Percentiles rank a stretch among this genome's conserved stretches.
Evolutionary conservation across 2,329 filamentous ascomycete species (phyloP).

Genomic region (Nemania sp.): DNA sequence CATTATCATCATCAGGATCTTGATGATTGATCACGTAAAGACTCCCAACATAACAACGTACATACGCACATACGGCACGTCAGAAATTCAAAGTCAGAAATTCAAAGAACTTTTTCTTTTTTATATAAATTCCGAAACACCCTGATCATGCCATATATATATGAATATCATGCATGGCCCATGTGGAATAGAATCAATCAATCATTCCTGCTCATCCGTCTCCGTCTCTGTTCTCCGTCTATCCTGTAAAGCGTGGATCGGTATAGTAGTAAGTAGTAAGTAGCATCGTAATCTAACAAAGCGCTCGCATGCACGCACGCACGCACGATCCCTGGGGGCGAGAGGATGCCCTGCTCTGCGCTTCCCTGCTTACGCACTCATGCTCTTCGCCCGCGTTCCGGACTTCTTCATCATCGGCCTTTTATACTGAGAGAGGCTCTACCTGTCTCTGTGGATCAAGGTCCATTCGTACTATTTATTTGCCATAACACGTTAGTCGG

Average conservation of each 20-base stretch:
- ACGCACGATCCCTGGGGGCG: background rate
- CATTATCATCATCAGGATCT: too few relatives aligned
- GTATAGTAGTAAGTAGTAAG: too few relatives aligned
- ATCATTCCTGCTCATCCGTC: conserved; percentile 1
- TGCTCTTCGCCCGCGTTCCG: conserved; percentile 28
- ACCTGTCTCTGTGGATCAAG: conserved; percentile 61
- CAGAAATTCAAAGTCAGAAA: conserved; percentile 14
- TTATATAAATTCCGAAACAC: conserved; percentile 2
- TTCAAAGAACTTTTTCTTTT: conserved; percentile 13
- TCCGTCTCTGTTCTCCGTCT: too few relatives aligned
- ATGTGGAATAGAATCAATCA: conserved; percentile 4
- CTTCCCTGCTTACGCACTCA: conserved; percentile 28
- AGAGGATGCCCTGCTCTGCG: conserved; percentile 2
- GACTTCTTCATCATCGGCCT: conserved; percentile 12
- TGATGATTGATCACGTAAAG: too few relatives aligned
- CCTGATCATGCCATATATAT: background rate
- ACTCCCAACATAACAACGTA: too few relatives aligned
- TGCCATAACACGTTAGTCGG: conserved; percentile 21
- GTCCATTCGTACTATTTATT: conserved; percentile 70
- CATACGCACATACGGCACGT: too few relatives aligned
- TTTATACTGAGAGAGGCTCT: conserved; percentile 44
- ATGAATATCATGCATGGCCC: too few relatives aligned
- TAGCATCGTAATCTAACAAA: background rate
- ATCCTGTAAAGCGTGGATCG: conserved; percentile 13
- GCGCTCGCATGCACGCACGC: background rate